Conservation (phyloP, 1,139 yeast species). For the Saccharomyces hybrid region DNA sequence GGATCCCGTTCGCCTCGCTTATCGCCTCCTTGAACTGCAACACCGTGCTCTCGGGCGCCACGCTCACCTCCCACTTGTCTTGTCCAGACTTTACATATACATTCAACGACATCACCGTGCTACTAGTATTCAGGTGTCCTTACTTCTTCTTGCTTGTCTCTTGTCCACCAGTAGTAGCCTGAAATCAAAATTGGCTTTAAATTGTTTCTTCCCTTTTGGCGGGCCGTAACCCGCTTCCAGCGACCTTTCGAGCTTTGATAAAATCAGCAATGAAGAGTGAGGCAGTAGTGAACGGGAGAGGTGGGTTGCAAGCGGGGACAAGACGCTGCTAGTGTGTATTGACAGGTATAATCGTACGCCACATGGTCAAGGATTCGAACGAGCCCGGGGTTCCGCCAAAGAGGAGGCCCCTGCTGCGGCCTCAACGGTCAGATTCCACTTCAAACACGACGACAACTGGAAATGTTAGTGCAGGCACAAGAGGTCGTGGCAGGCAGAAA, state of each 20-base stretch:
- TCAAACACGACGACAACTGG: neutral
- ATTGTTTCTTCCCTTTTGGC: neutral
- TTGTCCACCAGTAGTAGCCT: neutral
- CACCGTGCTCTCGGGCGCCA: constrained; percentile 51
- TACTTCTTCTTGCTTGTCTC: neutral
- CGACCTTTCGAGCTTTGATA: neutral
- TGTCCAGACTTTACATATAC: constrained; percentile 50
- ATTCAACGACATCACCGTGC: constrained; percentile 20
- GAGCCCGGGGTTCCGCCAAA: neutral
- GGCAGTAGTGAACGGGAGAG: neutral
- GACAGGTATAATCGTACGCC: neutral
- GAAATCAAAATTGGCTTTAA: neutral
- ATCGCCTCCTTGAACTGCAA: constrained; percentile 62
- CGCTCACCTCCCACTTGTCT: constrained; percentile 60
- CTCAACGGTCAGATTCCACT: neutral
- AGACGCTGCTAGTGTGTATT: neutral
- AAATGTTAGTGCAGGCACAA: neutral
- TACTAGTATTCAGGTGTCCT: neutral
- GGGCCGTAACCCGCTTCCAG: neutral
- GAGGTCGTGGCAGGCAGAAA: constrained; percentile 6
- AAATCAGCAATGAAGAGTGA: neutral
- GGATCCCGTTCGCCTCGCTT: constrained; percentile 52
- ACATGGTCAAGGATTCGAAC: neutral
- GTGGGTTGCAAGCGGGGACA: neutral
- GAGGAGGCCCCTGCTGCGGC: neutral